A percentile compares a stretch with the other conserved stretches of the same genome.
These are phyloP conservation scores for Pyrrhoderma lamaoense DNA, from an alignment of 1,284 basidiomycete species.

Conservation along the genomic window DNA sequence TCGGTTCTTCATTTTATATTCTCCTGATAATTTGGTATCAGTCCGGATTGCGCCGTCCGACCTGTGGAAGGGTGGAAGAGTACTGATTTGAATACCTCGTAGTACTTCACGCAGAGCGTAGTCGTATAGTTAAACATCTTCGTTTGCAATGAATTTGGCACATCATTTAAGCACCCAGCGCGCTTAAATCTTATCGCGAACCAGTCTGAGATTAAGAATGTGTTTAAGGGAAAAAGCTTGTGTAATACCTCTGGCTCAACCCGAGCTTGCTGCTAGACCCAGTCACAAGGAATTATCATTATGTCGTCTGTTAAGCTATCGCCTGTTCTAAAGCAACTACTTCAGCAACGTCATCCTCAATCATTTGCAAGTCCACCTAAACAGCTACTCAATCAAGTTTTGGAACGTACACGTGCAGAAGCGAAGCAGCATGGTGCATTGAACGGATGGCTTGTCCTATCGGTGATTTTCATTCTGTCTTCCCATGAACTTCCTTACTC, in stretches of 20 bases:
- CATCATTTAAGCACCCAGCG: too few relatives aligned
- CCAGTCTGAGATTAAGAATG: too few relatives aligned
- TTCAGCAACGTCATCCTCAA: constrained; percentile 62
- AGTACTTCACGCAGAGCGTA: constrained; percentile 14
- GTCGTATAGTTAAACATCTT: constrained; percentile 3
- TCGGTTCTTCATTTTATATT: neutral
- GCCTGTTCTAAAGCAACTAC: constrained; percentile 58
- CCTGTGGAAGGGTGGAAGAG: constrained; percentile 16
- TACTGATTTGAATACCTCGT: constrained; percentile 5
- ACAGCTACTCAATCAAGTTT: constrained; percentile 45
- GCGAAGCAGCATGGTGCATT: constrained; percentile 59
- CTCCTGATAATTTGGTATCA: neutral
- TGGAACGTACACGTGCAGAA: constrained; percentile 52
- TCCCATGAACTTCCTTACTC: too few relatives aligned
- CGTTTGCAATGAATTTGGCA: neutral
- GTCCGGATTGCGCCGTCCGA: constrained; percentile 14
- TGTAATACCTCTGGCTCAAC: neutral
- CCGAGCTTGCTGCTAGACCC: too few relatives aligned
- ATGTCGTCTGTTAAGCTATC: constrained; percentile 26
- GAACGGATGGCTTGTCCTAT: constrained; percentile 78
- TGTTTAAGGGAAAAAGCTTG: constrained; percentile 1
- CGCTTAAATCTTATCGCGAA: too few relatives aligned
- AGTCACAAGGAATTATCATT: too few relatives aligned
- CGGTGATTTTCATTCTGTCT: constrained; percentile 35
- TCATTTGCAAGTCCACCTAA: constrained; percentile 53